Base-by-base conservation (phyloP, 2,329 filamentous ascomycete species). In the Colletotrichum orchidophilum region DNA sequence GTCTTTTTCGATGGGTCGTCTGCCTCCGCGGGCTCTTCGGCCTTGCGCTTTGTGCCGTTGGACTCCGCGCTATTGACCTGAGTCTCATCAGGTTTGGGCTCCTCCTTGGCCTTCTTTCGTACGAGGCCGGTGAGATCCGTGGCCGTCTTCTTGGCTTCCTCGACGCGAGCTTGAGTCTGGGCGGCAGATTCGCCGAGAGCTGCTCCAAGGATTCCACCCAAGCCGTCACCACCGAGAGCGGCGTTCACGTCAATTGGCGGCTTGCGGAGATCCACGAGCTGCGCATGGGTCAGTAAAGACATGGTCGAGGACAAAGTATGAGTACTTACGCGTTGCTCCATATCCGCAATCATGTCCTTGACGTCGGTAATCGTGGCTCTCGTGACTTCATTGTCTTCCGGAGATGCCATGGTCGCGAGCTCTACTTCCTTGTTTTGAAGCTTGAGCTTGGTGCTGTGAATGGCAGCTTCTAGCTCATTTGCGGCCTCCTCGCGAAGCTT, bases 301-400 rank as follows among this genome's bases (percentile, higher is more conserved):
- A 13, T 24, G 12, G 1, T 33, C 62, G 64, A 49, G 31, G 52
- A 55, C 11, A 2, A 21, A 39, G 26, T 15, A 5, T 39, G n/a
- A 18, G 9, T 46, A 35, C 88, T 81, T 83, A 93, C 90, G 74
- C 93, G 86, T 78, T 92, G 88, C 82, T 94, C 91, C 89, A 96
- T 94, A 75, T 96, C 94, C 63, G 87, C 87, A 58, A 96, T 87
- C 74, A 96, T 90, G 72, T 95, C 92, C 81, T 93, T 93, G 74
- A 94, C 92, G 72, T 96, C 93, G 63, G 85, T 81, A 72, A 96
- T 92, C 71, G 88, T 86, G 72, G 85, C 85, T 75, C 89, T 85
- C 52, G 87, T 87, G 73, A 89, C 77, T 60, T 93, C 91, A 74
- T 91, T 91, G 70, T 93, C 91, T 76, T 92, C 91, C 33, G 90